Conservation (phyloP, 2,329 filamentous ascomycete species). For the Ustulina deusta region DNA sequence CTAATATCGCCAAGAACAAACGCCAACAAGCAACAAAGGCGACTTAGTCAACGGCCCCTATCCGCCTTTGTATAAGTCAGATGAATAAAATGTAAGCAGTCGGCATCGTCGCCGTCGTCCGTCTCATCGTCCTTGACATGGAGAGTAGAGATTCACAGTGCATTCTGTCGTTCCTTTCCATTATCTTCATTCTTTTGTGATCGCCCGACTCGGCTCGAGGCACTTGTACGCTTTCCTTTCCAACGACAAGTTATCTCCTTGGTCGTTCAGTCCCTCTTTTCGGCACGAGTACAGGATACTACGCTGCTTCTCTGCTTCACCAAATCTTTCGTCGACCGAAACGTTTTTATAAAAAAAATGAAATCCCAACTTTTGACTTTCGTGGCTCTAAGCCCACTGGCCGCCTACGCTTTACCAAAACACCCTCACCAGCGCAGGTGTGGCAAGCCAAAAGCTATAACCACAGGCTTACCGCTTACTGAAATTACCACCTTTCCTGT, state of each 20-base stretch:
- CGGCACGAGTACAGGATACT: slow-evolving; percentile 28
- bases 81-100: slow-evolving; percentile 27
- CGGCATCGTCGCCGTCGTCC: slow-evolving; percentile 12
- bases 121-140: not conserved
- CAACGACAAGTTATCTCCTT: slow-evolving; percentile 8
- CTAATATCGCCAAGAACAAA: slow-evolving; percentile 18
- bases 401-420: slow-evolving; percentile 28
- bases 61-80: slow-evolving; percentile 26
- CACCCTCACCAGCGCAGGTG: slow-evolving; percentile 15
- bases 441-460: slow-evolving; percentile 27
- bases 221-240: slow-evolving; percentile 26
- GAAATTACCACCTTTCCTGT: slow-evolving; percentile 28
- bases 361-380: slow-evolving; percentile 31
- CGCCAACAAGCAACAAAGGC: slow-evolving; percentile 7
- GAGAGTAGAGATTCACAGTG: slow-evolving; percentile 6
- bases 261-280: slow-evolving; percentile 18
- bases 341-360: slow-evolving; percentile 27
- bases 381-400: slow-evolving; percentile 29
- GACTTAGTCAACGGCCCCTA: slow-evolving; percentile 9
- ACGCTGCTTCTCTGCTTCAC: slow-evolving; percentile 3
- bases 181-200: slow-evolving; percentile 23
- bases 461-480: slow-evolving; percentile 23
- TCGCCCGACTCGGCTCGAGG: slow-evolving; percentile 34
- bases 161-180: slow-evolving; percentile 7
- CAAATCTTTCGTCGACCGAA: slow-evolving; percentile 24